These are phyloP conservation scores for Discostella stelligera DNA, from an alignment of 352 stramenopile genomes.

Conservation along the genomic window DNA sequence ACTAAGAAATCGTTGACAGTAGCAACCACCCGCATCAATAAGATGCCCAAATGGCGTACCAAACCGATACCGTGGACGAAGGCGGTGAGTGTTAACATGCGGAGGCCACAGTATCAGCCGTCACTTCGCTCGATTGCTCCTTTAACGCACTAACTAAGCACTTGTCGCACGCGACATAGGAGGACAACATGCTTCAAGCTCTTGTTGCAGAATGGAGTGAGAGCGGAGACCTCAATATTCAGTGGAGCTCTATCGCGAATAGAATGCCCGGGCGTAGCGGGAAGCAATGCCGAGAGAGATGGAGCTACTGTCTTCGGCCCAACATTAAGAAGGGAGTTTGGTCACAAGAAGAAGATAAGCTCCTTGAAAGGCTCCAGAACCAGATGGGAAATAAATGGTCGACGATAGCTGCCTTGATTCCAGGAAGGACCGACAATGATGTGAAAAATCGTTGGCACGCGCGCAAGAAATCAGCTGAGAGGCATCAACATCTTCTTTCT, in stretches of 20 bases:
- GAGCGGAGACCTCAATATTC: background rate
- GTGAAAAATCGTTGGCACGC: constrained; percentile 86
- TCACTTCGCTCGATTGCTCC: background rate
- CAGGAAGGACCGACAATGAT: constrained; percentile 83
- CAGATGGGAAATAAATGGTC: constrained; percentile 68
- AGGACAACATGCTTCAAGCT: constrained; percentile 9
- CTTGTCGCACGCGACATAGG: background rate
- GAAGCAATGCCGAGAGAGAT: constrained; percentile 91
- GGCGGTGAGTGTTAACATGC: background rate
- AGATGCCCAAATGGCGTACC: constrained; percentile 4
- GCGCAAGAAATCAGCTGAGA: constrained; percentile 1
- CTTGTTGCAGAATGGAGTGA: constrained; percentile 4
- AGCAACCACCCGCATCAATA: background rate
- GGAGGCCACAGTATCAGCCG: background rate
- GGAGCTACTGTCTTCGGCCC: constrained; percentile 91
- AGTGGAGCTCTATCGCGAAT: constrained; percentile 5
- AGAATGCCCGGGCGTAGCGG: constrained; percentile 84
- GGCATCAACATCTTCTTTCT: background rate
- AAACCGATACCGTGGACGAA: constrained; percentile 5
- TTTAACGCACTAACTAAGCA: background rate
- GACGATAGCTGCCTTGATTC: constrained; percentile 70
- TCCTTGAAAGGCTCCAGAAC: constrained; percentile 63
- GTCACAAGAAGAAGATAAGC: constrained; percentile 76
- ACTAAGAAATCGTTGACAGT: background rate
- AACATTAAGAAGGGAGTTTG: constrained; percentile 84